These are phyloP conservation scores for Onygenales sp. DNA, from an alignment of 2,329 filamentous ascomycete species.

Conservation along the genomic window DNA sequence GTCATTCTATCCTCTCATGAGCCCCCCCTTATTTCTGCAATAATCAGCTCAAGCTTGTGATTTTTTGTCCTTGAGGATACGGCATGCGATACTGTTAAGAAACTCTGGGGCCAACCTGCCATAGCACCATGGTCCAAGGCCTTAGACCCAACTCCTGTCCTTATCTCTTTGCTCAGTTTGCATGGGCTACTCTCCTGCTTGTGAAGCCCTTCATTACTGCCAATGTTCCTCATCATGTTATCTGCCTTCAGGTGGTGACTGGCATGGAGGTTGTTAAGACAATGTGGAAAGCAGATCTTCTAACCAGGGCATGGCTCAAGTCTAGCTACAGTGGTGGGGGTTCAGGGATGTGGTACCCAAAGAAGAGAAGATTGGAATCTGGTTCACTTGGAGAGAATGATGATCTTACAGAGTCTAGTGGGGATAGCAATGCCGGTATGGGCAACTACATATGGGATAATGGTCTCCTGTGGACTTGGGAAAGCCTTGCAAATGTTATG, in stretches of 20 bases:
- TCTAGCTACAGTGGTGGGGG: not conserved
- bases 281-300: not conserved
- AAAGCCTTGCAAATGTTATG: too few species aligned
- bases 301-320: not conserved
- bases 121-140: slow-evolving; percentile 2
- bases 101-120: not conserved
- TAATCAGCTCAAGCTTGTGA: too few species aligned
- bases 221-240: not conserved
- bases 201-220: not conserved
- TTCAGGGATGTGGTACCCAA: not conserved
- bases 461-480: too few species aligned
- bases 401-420: not conserved
- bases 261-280: not conserved
- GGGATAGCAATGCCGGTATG: not conserved
- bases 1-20: too few species aligned
- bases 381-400: not conserved
- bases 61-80: too few species aligned
- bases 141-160: not conserved
- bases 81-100: too few species aligned
- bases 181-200: slow-evolving; percentile 1
- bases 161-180: slow-evolving; percentile 6
- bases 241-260: not conserved
- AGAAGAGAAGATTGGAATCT: not conserved
- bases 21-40: too few species aligned
- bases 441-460: not conserved